These are phyloP conservation scores for Clarkia xantiana DNA, from an alignment of 345 rosid genomes.

Conservation along the genomic window DNA sequence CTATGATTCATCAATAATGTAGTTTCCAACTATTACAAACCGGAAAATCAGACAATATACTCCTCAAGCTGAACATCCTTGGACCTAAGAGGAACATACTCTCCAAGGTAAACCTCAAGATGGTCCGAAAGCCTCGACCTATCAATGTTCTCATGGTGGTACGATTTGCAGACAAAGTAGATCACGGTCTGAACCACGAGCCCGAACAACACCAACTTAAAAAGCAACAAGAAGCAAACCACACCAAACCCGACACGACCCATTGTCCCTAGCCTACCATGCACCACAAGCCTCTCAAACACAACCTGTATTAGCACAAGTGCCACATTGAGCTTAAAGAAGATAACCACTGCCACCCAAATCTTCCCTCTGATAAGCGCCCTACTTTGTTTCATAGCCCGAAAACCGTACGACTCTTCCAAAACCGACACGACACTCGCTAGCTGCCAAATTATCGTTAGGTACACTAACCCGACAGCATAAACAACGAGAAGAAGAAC, in stretches of 20 bases:
- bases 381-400: slow-evolving; percentile 35
- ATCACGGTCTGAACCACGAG: slow-evolving; percentile 32
- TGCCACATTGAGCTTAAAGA: slow-evolving; percentile 13
- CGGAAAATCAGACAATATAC: not conserved
- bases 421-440: slow-evolving; percentile 41
- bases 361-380: slow-evolving; percentile 29
- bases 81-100: slow-evolving; percentile 33
- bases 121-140: slow-evolving; percentile 42
- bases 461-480: slow-evolving; percentile 20
- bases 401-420: slow-evolving; percentile 30
- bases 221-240: slow-evolving; percentile 18
- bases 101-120: slow-evolving; percentile 40
- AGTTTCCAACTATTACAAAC: not conserved
- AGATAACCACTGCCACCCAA: slow-evolving; percentile 11
- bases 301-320: not conserved
- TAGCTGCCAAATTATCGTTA: slow-evolving; percentile 33
- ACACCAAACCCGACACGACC: slow-evolving; percentile 17
- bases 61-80: slow-evolving; percentile 39
- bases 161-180: slow-evolving; percentile 51
- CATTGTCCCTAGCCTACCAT: slow-evolving; percentile 5
- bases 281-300: slow-evolving; percentile 17
- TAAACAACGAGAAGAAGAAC: not conserved
- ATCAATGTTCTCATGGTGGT: slow-evolving; percentile 32
- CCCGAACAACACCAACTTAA: slow-evolving; percentile 19
- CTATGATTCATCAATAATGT: too few relatives aligned